Evolutionary conservation across 495 filamentous ascomycete genomes (phyloP), one percentile per base, ranked within the genome.

Genomic region (Daldinia childiae): DNA sequence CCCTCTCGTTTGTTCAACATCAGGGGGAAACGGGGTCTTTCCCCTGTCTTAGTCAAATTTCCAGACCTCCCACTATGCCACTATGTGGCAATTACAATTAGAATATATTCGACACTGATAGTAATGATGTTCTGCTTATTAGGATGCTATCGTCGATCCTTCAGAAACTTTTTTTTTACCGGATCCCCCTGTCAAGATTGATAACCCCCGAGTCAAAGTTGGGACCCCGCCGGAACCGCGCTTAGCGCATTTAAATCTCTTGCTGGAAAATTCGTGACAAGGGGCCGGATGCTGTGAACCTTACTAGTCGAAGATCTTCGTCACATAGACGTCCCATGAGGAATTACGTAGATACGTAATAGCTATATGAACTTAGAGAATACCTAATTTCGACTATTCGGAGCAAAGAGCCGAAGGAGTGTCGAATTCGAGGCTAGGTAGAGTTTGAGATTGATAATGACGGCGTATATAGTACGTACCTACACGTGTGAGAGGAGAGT

Each of bases 191-290:
- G 39, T 48, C 43, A 9, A 48, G 17, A 48, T 48, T 48, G 43
- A 48, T 48, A 27, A 45, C 41, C 17, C 17, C 19, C 19, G 19
- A 48, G 43, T 38, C 6, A 32, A 58, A 58, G 30, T 21, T 57
- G 30, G n/a, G 32, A 39, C 24, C 36, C 51, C 1, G 4, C 2
- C 14, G 48, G 12, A 26, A 57, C 69, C 69, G 63, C 63, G 51
- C 26, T 63, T 63, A 12, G 63, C 63, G 58, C 69, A 17, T 52
- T 71, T 59, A 63, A 66, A 58, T 56, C 15, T 41, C 26, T 30
- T 26, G 17, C 24, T n/a, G 43, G 21, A 7, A 38, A 36, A 58
- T 58, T 54, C 27, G 14, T 58, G 43, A 15, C 38, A 58, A 32
- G 4, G 32, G 27, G 26, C 15, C 29, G 7, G 30, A 8, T 4